A percentile compares a stretch with the other conserved stretches of the same genome.
Evolutionary conservation across 495 filamentous ascomycete genomes (phyloP).

Genomic region (Hapsidospora chrysogenum): DNA sequence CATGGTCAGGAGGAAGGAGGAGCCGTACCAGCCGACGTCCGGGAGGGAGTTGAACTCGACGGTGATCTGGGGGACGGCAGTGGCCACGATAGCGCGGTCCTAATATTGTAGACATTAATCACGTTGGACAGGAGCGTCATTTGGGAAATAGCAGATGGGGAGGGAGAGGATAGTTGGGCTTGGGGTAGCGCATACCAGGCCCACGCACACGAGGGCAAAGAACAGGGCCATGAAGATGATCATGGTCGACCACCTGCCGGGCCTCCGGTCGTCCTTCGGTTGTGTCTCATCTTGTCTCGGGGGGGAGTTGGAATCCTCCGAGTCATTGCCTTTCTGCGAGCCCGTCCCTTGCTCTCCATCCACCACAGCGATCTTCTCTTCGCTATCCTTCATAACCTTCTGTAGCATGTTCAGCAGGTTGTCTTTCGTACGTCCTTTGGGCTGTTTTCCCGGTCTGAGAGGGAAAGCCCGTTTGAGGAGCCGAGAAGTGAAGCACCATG

Average conservation of each 20-base stretch:
- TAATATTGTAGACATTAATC: conserved; percentile 1
- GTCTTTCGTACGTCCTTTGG: too few relatives aligned
- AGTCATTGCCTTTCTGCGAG: too few relatives aligned
- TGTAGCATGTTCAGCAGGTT: background rate
- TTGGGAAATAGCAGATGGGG: background rate
- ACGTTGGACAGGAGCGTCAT: too few relatives aligned
- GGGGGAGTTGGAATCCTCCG: background rate
- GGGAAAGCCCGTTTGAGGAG: too few relatives aligned
- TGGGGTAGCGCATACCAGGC: conserved; percentile 1
- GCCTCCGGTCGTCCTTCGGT: background rate
- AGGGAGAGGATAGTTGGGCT: too few relatives aligned
- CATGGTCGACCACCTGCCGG: background rate
- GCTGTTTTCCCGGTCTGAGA: too few relatives aligned
- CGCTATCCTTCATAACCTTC: background rate
- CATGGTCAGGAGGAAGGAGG: conserved; percentile 32
- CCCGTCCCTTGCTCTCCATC: background rate
- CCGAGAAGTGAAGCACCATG: too few relatives aligned
- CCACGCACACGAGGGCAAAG: background rate
- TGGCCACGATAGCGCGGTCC: conserved; percentile 19
- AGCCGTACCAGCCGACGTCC: conserved; percentile 36
- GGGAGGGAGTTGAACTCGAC: conserved; percentile 25
- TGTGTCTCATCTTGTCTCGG: background rate
- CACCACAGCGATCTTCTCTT: background rate
- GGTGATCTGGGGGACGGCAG: conserved; percentile 28
- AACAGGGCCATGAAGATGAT: background rate